phyloP scores from a whole-genome alignment of 2,329 filamentous ascomycete species.

The Aspergillus versicolor region DNA sequence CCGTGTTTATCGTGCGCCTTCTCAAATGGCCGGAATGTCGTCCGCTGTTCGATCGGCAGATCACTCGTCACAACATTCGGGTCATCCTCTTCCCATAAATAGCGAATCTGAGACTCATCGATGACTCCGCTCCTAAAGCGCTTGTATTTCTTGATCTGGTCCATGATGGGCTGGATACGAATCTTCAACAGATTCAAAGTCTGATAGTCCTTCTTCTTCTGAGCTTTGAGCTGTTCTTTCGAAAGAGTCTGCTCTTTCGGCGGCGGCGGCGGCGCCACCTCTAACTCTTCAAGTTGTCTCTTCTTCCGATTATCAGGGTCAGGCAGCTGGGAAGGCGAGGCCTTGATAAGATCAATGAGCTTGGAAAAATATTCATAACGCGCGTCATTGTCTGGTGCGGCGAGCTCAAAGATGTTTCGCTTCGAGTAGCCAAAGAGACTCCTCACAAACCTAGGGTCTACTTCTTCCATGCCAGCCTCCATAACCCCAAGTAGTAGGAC shows the following conservation, averaged over 20 bases:
- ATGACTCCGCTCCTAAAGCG: constrained; percentile 83
- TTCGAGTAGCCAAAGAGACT: constrained; percentile 84
- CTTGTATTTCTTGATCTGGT: constrained; percentile 92
- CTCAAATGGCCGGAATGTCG: constrained; percentile 71
- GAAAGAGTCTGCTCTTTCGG: constrained; percentile 61
- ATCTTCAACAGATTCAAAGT: constrained; percentile 86
- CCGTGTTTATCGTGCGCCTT: constrained; percentile 77
- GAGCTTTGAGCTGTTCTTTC: constrained; percentile 76
- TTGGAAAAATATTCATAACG: constrained; percentile 78
- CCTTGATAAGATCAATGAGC: constrained; percentile 73
- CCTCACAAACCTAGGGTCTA: constrained; percentile 64
- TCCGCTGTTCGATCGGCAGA: constrained; percentile 56
- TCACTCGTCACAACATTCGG: constrained; percentile 64
- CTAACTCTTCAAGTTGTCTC: constrained; percentile 73
- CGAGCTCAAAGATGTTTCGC: constrained; percentile 71
- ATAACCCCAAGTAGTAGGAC: constrained; percentile 84
- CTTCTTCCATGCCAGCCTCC: constrained; percentile 64
- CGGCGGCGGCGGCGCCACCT: constrained; percentile 71
- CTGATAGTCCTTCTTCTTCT: constrained; percentile 79
- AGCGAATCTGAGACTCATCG: constrained; percentile 69
- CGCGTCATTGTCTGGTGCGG: constrained; percentile 59
- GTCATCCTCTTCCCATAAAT: constrained; percentile 81
- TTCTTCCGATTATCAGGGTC: constrained; percentile 84
- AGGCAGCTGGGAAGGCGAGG: constrained; percentile 80
- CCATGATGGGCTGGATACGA: constrained; percentile 90